Conservation (phyloP, 2,329 filamentous ascomycete genomes). For the Microsporum canis region DNA sequence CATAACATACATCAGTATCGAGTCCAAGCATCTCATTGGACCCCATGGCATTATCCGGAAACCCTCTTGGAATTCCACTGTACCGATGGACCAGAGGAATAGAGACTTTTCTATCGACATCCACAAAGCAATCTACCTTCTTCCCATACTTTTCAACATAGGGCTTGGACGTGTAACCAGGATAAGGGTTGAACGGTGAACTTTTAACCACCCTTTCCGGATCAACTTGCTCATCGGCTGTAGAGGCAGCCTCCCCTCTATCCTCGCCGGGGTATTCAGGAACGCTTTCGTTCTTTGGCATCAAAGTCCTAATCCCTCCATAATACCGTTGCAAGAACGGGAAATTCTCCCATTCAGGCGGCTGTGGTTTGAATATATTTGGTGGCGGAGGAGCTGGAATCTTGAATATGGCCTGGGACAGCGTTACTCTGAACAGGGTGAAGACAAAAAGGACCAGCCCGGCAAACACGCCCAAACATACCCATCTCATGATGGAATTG, state of each 20-base stretch:
- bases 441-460: slow-evolving; percentile 66
- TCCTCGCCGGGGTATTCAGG: slow-evolving; percentile 68
- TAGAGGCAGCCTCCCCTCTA: slow-evolving; percentile 6
- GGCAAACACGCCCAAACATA: slow-evolving; percentile 60
- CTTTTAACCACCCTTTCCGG: slow-evolving; percentile 3
- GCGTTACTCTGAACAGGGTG: slow-evolving; percentile 61
- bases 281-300: slow-evolving; percentile 52
- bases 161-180: slow-evolving; percentile 46
- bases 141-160: slow-evolving; percentile 48
- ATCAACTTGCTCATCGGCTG: background rate
- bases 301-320: slow-evolving; percentile 66
- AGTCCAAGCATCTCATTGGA: slow-evolving; percentile 72
- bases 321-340: slow-evolving; percentile 81
- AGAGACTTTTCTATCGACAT: slow-evolving; percentile 51
- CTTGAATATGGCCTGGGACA: slow-evolving; percentile 49
- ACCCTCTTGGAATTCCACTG: slow-evolving; percentile 66
- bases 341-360: slow-evolving; percentile 72
- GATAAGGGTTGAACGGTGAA: slow-evolving; percentile 56
- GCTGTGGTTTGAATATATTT: slow-evolving; percentile 11
- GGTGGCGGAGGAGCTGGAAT: slow-evolving; percentile 44
- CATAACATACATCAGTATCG: slow-evolving; percentile 80
- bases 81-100: slow-evolving; percentile 64
- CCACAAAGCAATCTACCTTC: slow-evolving; percentile 67
- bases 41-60: slow-evolving; percentile 75
- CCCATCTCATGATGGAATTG: slow-evolving; percentile 62